Evolutionary conservation across 1,284 basidiomycete species (phyloP).

Genomic region (Abortiporus biennis): DNA sequence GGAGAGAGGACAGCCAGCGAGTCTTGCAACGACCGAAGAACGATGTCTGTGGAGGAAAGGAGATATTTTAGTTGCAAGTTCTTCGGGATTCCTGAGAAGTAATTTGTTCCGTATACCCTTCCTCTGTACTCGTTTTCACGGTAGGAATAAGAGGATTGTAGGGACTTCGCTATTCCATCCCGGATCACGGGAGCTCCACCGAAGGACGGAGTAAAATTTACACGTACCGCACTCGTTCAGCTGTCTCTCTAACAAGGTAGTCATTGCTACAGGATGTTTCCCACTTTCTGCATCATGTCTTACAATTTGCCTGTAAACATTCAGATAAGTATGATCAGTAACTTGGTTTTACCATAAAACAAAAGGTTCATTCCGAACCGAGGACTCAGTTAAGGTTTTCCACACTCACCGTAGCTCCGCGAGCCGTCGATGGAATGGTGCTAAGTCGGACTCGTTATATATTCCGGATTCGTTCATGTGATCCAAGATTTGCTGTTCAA

Average conservation of each 20-base stretch:
- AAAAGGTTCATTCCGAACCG: slow-evolving; percentile 1
- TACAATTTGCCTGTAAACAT: slow-evolving; percentile 52
- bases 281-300: slow-evolving; percentile 76
- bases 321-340: neutral
- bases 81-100: neutral
- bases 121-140: no score
- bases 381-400: neutral
- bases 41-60: slow-evolving; percentile 49
- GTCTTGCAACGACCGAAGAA: slow-evolving; percentile 74
- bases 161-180: neutral
- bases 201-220: no score
- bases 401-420: slow-evolving; percentile 56
- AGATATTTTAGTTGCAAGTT: neutral
- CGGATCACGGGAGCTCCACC: no score
- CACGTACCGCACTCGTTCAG: slow-evolving; percentile 86
- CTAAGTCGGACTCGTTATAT: slow-evolving; percentile 86
- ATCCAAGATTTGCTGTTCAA: slow-evolving; percentile 80
- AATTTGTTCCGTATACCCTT: neutral
- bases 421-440: slow-evolving; percentile 78
- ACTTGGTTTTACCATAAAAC: slow-evolving; percentile 2
- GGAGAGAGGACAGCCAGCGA: slow-evolving; percentile 81
- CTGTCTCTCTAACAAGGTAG: slow-evolving; percentile 86
- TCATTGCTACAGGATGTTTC: slow-evolving; percentile 84
- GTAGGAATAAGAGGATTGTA: neutral
- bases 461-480: slow-evolving; percentile 93